phyloP scores from a whole-genome alignment of 1,284 basidiomycete species.

The Nidula niveotomentosa region DNA sequence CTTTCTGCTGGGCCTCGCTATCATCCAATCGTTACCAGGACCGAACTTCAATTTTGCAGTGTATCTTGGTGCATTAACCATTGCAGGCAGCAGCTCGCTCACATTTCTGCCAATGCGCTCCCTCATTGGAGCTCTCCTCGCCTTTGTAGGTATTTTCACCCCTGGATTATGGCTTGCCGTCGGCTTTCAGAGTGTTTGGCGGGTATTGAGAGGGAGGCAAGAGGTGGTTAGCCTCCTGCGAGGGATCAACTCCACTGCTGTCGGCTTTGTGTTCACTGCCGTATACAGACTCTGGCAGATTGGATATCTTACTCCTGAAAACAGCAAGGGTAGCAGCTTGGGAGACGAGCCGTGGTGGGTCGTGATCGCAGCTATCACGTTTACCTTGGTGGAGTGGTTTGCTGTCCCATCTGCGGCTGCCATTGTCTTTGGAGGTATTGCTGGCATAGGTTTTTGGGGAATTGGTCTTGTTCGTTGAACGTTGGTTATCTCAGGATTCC shows the following conservation, averaged over 20 bases:
- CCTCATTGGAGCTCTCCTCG: conserved; percentile 44
- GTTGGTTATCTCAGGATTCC: too few species aligned
- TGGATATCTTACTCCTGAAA: conserved; percentile 26
- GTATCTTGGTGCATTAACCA: conserved; percentile 50
- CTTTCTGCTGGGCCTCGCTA: conserved; percentile 58
- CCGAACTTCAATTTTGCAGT: conserved; percentile 63
- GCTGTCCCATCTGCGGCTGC: conserved; percentile 25
- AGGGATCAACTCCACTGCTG: conserved; percentile 54
- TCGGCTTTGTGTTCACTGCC: conserved; percentile 55
- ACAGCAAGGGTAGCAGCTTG: conserved; percentile 22
- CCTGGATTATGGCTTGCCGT: conserved; percentile 52
- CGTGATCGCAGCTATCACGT: conserved; percentile 26
- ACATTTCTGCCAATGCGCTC: conserved; percentile 20
- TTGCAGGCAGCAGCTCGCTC: conserved; percentile 18
- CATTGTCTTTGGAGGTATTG: conserved; percentile 26
- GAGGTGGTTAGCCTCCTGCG: conserved; percentile 42
- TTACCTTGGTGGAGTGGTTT: conserved; percentile 32
- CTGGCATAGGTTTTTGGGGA: conserved; percentile 30
- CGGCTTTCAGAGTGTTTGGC: conserved; percentile 50
- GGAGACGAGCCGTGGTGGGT: conserved; percentile 35
- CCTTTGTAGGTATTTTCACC: conserved; percentile 46
- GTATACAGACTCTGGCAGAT: conserved; percentile 50
- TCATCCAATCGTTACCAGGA: conserved; percentile 52
- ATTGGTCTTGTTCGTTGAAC: conserved; percentile 12
- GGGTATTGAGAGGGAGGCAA: conserved; percentile 35